Percentiles rank a stretch among this genome's conserved stretches.
Conservation (phyloP, 768 basidiomycete species). For the Russula olivacea region DNA sequence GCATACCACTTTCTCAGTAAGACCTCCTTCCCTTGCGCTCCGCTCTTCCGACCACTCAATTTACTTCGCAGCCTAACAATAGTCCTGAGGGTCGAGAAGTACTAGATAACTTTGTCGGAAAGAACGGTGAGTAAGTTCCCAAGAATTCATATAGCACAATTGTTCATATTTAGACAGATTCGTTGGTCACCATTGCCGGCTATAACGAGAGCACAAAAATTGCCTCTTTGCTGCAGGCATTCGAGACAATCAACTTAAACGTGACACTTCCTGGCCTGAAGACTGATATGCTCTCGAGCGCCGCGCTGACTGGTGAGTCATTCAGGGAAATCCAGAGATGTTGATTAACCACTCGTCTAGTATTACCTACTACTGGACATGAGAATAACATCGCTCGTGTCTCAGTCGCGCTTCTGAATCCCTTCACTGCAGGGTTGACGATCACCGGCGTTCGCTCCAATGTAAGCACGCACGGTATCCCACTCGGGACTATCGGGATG, state of each 20-base stretch:
- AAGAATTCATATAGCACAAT: not conserved
- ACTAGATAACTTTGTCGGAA: constrained; percentile 60
- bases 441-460: constrained; percentile 55
- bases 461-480: constrained; percentile 56
- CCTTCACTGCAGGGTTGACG: constrained; percentile 54
- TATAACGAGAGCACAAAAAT: constrained; percentile 56
- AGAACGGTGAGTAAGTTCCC: constrained; percentile 39
- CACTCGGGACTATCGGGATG: constrained; percentile 55
- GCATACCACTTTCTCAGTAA: constrained; percentile 44
- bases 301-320: constrained; percentile 46
- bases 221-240: constrained; percentile 52
- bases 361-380: constrained; percentile 58
- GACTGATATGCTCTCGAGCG: constrained; percentile 49
- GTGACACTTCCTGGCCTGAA: constrained; percentile 56
- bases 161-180: constrained; percentile 37
- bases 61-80: constrained; percentile 46
- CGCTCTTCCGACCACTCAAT: constrained; percentile 1
- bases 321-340: not conserved
- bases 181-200: constrained; percentile 50
- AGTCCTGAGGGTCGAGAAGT: constrained; percentile 56
- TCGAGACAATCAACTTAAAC: constrained; percentile 51
- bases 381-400: constrained; percentile 61
- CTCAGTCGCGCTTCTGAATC: constrained; percentile 56
- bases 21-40: not conserved
- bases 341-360: constrained; percentile 30